Conservation (phyloP, 352 stramenopile genomes). For the Phytophthora pseudosyringae region DNA sequence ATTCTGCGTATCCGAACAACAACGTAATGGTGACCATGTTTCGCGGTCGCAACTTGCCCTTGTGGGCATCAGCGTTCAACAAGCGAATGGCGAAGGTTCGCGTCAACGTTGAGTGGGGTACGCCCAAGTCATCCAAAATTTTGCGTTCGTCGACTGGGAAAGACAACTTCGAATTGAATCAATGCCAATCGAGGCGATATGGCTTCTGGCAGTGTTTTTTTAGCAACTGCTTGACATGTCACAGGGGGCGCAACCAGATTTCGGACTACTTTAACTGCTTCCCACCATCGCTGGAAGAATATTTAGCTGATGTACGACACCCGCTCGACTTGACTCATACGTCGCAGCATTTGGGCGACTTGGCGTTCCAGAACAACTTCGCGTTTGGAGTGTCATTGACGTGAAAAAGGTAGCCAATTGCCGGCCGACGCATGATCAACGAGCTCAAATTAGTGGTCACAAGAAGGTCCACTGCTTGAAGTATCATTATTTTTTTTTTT, state of each 20-base stretch:
- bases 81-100: not conserved
- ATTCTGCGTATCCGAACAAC: not conserved
- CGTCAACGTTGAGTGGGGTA: not conserved
- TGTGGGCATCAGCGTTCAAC: not conserved
- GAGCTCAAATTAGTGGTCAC: no score
- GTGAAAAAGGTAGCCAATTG: no score
- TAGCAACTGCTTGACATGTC: not conserved
- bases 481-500: no score
- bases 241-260: not conserved
- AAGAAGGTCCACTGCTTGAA: no score
- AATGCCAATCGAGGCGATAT: not conserved
- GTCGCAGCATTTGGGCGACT: no score
- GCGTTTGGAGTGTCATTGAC: no score
- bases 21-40: conserved; percentile 3
- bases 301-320: not conserved
- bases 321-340: no score
- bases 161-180: not conserved
- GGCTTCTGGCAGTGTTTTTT: not conserved
- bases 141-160: not conserved
- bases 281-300: not conserved
- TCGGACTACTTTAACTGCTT: not conserved
- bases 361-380: no score
- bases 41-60: not conserved
- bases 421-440: no score
- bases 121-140: not conserved